Percentiles rank a stretch among this genome's conserved stretches.
Conservation (phyloP, 495 filamentous ascomycete species). For the Jackrogersella minutella region DNA sequence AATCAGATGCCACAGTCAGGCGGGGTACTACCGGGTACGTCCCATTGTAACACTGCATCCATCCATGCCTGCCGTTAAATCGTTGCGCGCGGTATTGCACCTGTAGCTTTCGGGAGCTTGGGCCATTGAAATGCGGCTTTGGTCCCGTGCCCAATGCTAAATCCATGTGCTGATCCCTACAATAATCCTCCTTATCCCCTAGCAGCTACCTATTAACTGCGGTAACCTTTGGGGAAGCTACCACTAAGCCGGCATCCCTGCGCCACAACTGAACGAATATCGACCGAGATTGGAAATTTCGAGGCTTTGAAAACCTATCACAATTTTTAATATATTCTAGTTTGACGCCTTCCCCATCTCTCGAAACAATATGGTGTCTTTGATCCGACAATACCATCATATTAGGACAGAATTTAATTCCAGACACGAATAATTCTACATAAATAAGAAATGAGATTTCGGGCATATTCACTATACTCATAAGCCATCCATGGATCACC, state of each 20-base stretch:
- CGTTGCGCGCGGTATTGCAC: constrained; percentile 1
- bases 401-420: not conserved
- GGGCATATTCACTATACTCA: no score
- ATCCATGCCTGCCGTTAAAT: constrained; percentile 2
- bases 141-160: constrained; percentile 17
- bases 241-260: no score
- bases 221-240: no score
- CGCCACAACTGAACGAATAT: no score
- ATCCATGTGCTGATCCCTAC: constrained; percentile 23
- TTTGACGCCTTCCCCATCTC: not conserved
- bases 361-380: not conserved
- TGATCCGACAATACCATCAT: not conserved
- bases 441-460: not conserved
- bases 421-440: not conserved
- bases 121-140: constrained; percentile 12
- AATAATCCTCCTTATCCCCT: constrained; percentile 4
- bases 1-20: constrained; percentile 40
- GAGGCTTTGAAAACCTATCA: no score
- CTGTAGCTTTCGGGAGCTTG: constrained; percentile 26
- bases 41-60: constrained; percentile 9
- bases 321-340: no score
- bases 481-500: no score
- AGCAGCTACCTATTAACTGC: not conserved
- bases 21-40: constrained; percentile 27
- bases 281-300: no score